These are phyloP conservation scores for Cladosporium sphaerospermum DNA, from an alignment of 2,329 filamentous ascomycete species.

Conservation along the genomic window DNA sequence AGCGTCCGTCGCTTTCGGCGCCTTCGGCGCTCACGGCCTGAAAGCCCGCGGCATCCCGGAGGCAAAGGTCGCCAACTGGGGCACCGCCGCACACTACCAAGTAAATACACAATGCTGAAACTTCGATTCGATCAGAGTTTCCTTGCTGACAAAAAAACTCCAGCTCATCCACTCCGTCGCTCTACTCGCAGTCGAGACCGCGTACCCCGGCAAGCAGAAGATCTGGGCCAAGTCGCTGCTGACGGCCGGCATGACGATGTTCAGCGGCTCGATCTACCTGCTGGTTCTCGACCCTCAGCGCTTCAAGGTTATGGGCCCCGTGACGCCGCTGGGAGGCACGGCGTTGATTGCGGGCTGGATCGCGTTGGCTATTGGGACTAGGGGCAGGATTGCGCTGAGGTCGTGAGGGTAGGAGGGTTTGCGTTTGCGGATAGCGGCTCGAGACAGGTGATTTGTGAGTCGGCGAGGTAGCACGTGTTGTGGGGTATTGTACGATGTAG, in stretches of 20 bases:
- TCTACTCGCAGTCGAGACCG: constrained; percentile 50
- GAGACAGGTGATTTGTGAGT: too few relatives aligned
- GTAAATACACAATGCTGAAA: constrained; percentile 33
- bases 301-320: constrained; percentile 56
- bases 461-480: neutral
- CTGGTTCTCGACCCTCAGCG: constrained; percentile 56
- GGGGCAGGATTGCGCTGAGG: constrained; percentile 21
- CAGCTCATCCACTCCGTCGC: constrained; percentile 59
- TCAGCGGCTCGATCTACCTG: constrained; percentile 58
- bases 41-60: constrained; percentile 57
- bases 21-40: constrained; percentile 63
- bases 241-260: constrained; percentile 60
- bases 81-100: constrained; percentile 63
- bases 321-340: constrained; percentile 59
- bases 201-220: constrained; percentile 43
- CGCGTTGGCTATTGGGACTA: constrained; percentile 38
- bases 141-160: neutral
- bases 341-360: constrained; percentile 62
- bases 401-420: neutral
- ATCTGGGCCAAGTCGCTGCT: constrained; percentile 52
- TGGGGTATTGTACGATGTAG: neutral
- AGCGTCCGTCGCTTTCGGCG: constrained; percentile 54
- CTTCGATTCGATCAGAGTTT: neutral
- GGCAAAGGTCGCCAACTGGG: constrained; percentile 53
- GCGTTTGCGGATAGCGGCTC: neutral